Conservation (phyloP, 192 early-diverging fungal genomes). For the Coemansia sp. region DNA sequence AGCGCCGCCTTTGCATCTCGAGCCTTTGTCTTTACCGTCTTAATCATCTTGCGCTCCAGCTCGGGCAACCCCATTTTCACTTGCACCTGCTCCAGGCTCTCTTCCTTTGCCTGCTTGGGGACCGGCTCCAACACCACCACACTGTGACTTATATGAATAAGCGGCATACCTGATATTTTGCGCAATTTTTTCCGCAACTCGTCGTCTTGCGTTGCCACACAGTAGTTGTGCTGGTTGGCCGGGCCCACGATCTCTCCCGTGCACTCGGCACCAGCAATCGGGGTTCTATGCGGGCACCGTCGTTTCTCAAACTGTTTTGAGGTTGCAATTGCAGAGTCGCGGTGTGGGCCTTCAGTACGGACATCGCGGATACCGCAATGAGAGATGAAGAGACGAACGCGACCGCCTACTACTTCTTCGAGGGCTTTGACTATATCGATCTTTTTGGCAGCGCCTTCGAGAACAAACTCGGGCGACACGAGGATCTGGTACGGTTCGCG, state of each 20-base stretch:
- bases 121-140: conserved; percentile 82
- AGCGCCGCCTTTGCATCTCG: conserved; percentile 19
- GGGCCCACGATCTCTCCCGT: conserved; percentile 71
- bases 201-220: conserved; percentile 79
- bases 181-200: conserved; percentile 64
- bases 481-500: conserved; percentile 88
- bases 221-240: conserved; percentile 80
- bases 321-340: conserved; percentile 56
- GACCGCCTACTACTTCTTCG: conserved; percentile 63
- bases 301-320: conserved; percentile 75
- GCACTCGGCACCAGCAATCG: conserved; percentile 64
- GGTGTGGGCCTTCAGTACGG: conserved; percentile 63
- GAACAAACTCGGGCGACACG: conserved; percentile 83
- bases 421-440: conserved; percentile 65
- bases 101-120: conserved; percentile 51
- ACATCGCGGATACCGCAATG: conserved; percentile 75
- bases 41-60: conserved; percentile 58
- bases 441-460: conserved; percentile 62
- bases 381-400: conserved; percentile 67
- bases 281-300: conserved; percentile 71
- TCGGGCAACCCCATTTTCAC: conserved; percentile 57
- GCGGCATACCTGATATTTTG: conserved; percentile 75
- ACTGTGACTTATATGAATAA: conserved; percentile 79
- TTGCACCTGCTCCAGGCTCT: conserved; percentile 32
- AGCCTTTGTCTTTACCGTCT: conserved; percentile 47